Base-by-base conservation (phyloP, 2,329 filamentous ascomycete species). In the Neofusicoccum sp. region DNA sequence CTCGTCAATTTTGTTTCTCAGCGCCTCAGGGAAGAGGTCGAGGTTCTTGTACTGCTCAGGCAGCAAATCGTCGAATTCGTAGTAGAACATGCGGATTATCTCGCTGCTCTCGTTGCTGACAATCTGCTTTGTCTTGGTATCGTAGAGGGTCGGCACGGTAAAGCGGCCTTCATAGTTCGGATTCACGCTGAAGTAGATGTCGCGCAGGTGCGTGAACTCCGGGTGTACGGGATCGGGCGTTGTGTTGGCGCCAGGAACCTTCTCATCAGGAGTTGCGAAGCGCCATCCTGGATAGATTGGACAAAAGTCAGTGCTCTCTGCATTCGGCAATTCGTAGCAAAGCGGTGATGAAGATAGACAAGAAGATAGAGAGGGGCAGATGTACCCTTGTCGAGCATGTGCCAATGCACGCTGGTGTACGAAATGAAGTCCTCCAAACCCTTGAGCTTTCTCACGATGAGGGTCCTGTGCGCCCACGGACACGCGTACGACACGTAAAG, bases 401-500 rank as follows among this genome's bases (percentile, higher is more conserved):
- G 88, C 93, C 93, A 98, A 77, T 97, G 93, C 58, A 97, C 93
- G n/a, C 85, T 86, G 0, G 91, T 95, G 62, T 85, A 82, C 5
- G 85, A 79, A 66, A 99, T 87, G 65, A 95, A 83, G 61, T 96
- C 88, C 68, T 98, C 90, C 0, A 99, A 82, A 0, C 93, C 95
- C 80, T 98, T 99, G 69, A 99, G 83, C 73, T 91, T 89, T 62
- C 93, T 85, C 2, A 90, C 89, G 67, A 98, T 96, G 65, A 98
- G 81, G 0, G 91, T 89, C 44, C 95, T 88, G 71, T 91, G 91
- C 4, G 93, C 93, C 93, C 93, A 97, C 3, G 93, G 93, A 76
- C 93, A 97, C 6, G 93, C 93, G 76, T 96, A 96, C 69, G 89
- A 93, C 66, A 96, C 89, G 73, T 93, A 99, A 68, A 99, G 86